Conservation (phyloP, 768 basidiomycete species). For the Hypsizygus marmoreus region DNA sequence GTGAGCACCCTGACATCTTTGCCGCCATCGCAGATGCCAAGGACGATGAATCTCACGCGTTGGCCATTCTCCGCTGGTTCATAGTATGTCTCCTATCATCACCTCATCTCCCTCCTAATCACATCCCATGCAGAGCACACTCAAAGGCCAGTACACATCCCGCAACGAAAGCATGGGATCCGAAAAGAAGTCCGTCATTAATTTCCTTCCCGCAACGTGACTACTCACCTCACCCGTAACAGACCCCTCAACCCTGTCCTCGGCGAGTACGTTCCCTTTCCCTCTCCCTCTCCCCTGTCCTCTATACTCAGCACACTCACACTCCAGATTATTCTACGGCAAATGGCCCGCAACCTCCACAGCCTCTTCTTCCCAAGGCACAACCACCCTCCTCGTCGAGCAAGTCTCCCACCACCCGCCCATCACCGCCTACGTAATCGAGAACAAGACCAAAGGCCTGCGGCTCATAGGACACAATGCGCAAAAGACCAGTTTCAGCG, state of each 20-base stretch:
- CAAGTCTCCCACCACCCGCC: conserved; percentile 97
- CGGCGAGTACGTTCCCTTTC: conserved; percentile 77
- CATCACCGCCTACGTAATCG: conserved; percentile 84
- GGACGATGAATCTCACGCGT: conserved; percentile 70
- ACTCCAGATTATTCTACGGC: conserved; percentile 80
- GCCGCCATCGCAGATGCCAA: conserved; percentile 80
- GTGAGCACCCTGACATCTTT: conserved; percentile 90
- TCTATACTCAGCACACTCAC: not conserved
- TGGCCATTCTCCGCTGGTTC: conserved; percentile 93
- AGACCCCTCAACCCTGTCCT: conserved; percentile 96
- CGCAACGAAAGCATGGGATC: conserved; percentile 95
- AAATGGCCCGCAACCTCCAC: conserved; percentile 71
- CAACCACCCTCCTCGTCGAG: conserved; percentile 84
- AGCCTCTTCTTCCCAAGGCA: conserved; percentile 58
- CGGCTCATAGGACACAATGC: conserved; percentile 85
- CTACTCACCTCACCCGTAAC: conserved; percentile 8
- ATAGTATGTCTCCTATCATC: conserved; percentile 63
- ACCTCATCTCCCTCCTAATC: not conserved
- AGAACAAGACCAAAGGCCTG: conserved; percentile 77
- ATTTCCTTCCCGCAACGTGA: not conserved
- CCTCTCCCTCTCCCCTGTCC: not conserved
- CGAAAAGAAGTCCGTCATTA: conserved; percentile 83
- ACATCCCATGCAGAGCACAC: conserved; percentile 63
- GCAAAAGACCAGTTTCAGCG: conserved; percentile 95
- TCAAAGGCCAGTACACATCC: conserved; percentile 95